Conservation (phyloP, 75 land plant species). For the Sequoiadendron giganteum region DNA sequence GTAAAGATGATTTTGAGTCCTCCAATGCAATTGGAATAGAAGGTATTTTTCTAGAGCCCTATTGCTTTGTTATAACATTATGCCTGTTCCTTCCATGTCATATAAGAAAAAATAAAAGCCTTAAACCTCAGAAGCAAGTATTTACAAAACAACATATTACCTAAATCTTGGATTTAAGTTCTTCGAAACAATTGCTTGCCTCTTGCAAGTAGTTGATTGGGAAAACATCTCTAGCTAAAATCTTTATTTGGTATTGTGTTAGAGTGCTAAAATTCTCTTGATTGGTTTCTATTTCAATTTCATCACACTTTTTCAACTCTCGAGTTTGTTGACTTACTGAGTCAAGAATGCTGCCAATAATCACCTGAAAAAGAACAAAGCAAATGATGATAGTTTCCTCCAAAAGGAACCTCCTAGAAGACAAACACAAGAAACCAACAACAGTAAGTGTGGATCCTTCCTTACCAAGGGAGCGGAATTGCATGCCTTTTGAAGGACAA, state of each 20-base stretch:
- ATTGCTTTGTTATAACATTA: background rate
- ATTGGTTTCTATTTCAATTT: background rate
- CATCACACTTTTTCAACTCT: background rate
- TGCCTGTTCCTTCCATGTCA: background rate
- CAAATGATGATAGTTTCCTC: background rate
- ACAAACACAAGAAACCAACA: background rate
- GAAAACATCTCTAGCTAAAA: conserved; percentile 9
- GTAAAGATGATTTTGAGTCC: background rate
- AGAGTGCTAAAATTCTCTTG: conserved; percentile 8
- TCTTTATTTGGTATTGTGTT: background rate
- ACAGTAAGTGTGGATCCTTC: background rate
- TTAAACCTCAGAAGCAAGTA: background rate
- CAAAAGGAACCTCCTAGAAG: background rate
- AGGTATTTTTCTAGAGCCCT: background rate
- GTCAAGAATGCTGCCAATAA: conserved; percentile 4
- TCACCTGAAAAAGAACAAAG: conserved; percentile 6
- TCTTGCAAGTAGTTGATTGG: conserved; percentile 3
- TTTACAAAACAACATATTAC: background rate
- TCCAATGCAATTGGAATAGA: background rate
- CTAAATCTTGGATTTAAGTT: background rate
- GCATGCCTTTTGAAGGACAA: conserved; percentile 8
- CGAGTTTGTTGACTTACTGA: background rate
- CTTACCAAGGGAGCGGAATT: conserved; percentile 10
- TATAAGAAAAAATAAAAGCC: background rate
- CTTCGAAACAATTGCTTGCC: background rate